Base-by-base conservation (phyloP, 495 filamentous ascomycete species). In the Xylaria telfairii region DNA sequence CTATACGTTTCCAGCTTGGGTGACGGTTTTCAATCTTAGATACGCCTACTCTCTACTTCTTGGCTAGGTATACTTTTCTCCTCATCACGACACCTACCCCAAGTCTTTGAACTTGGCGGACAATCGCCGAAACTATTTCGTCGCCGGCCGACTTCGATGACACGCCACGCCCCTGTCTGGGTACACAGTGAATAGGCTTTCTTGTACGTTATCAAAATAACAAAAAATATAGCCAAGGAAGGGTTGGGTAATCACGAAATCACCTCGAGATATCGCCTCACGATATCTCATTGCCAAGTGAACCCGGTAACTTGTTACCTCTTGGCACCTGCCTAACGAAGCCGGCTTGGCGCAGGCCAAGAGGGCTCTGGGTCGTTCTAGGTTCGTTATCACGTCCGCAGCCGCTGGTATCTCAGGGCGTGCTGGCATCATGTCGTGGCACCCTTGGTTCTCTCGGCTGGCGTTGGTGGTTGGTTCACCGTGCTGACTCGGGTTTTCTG, bases 251-350 rank as follows among this genome's bases (percentile, higher is more conserved):
- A 64, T 47, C 13, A 46, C 41, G 39, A 47, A 64, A 59, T 59
- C 56, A 19, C 30, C 30, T 61, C 9, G 21, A 15, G 37, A 42
- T 42, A 61, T 51, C 28, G 28, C 30, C 62, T 65, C 62, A 51
- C 8, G 62, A 49, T 65, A 51, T 39, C 44, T 49, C 15, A 17
- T 30, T 26, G 62, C 62, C 62, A 65, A 65, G 62, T 65, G 44
- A 49, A 34, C 62, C 28, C 42, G 44, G 42, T 5, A 65, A 30
- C 62, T 65, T 42, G 59, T 62, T 26, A 65, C 62, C 62, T 21
- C 62, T 65, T 65, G 62, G 62, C 62, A 65, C 62, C 62, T 65
- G 62, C 62, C 62, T 65, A 65, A 65, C 62, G 32, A 65, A 65
- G 62, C 44, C 44, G 46, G 28, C 62, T 65, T 65, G 62, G 62